A percentile compares a stretch with the other conserved stretches of the same genome.
Conservation (phyloP, 2,329 filamentous ascomycete species). For the Fusarium circinatum region DNA sequence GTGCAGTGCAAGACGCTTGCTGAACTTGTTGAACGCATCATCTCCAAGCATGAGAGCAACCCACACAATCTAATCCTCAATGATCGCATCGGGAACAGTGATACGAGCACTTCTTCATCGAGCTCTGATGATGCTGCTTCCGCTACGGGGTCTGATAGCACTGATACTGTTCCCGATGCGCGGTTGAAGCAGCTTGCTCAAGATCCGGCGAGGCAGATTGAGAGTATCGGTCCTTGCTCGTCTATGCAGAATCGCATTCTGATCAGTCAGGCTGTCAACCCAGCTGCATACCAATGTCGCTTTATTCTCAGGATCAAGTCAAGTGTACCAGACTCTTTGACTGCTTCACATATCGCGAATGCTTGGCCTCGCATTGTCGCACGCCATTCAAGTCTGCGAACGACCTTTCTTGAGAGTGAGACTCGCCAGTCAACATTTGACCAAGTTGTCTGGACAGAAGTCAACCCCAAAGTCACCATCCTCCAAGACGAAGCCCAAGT, state of each 20-base stretch:
- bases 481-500: background rate
- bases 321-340: background rate
- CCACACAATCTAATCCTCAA: background rate
- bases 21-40: background rate
- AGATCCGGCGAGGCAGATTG: background rate
- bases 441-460: conserved; percentile 1
- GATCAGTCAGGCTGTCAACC: background rate
- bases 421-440: background rate
- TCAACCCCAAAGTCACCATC: background rate
- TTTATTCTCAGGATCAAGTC: background rate
- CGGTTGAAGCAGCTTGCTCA: background rate
- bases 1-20: conserved; percentile 1
- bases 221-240: background rate
- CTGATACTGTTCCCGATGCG: background rate
- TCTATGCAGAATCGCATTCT: conserved; percentile 3
- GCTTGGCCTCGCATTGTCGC: background rate
- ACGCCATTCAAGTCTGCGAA: background rate
- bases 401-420: background rate
- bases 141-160: background rate
- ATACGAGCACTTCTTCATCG: background rate
- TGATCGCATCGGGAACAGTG: background rate
- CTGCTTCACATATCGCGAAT: background rate
- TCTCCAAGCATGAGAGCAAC: background rate
- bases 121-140: background rate
- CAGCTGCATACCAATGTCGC: background rate